Evolutionary conservation across 139 green algal species (phyloP).

Genomic region (Chlorella sp.): DNA sequence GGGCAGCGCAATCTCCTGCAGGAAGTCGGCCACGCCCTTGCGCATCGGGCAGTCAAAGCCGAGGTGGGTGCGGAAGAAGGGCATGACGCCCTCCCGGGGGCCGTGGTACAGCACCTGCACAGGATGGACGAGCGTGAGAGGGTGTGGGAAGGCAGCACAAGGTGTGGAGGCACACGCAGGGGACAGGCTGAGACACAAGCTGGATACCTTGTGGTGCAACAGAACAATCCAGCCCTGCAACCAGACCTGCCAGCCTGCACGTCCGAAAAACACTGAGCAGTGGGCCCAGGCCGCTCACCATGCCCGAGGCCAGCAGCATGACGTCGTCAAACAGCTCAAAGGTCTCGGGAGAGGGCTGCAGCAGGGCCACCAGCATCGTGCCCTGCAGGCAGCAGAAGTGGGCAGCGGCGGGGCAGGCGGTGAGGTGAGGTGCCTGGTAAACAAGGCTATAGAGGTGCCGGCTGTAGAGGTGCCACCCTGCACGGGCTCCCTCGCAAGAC

Average conservation of each 20-base stretch:
- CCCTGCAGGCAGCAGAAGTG: neutral
- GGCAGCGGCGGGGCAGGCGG: neutral
- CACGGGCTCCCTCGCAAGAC: too few species aligned
- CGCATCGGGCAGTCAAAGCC: slow-evolving; percentile 72
- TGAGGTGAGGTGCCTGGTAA: neutral
- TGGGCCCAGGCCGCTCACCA: slow-evolving; percentile 23
- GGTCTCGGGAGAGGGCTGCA: slow-evolving; percentile 69
- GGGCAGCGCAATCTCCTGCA: slow-evolving; percentile 72
- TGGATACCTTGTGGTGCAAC: too few species aligned
- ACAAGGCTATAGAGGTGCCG: too few species aligned
- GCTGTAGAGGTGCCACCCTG: too few species aligned
- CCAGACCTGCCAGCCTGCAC: too few species aligned
- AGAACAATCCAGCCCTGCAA: too few species aligned
- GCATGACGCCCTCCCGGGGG: slow-evolving; percentile 46
- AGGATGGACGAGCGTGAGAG: neutral
- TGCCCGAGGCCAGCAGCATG: slow-evolving; percentile 54
- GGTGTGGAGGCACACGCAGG: too few species aligned
- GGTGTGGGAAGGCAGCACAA: too few species aligned
- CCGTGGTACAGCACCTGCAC: slow-evolving; percentile 61
- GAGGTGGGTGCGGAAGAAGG: slow-evolving; percentile 67
- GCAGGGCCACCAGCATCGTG: slow-evolving; percentile 62
- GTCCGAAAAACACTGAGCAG: too few species aligned
- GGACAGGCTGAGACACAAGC: too few species aligned
- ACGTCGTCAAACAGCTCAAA: slow-evolving; percentile 66
- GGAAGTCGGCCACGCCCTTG: slow-evolving; percentile 73